Percentiles rank a stretch among this genome's conserved stretches.
phyloP scores from a whole-genome alignment of 2,329 filamentous ascomycete genomes.

The Cordyceps tenuipes region DNA sequence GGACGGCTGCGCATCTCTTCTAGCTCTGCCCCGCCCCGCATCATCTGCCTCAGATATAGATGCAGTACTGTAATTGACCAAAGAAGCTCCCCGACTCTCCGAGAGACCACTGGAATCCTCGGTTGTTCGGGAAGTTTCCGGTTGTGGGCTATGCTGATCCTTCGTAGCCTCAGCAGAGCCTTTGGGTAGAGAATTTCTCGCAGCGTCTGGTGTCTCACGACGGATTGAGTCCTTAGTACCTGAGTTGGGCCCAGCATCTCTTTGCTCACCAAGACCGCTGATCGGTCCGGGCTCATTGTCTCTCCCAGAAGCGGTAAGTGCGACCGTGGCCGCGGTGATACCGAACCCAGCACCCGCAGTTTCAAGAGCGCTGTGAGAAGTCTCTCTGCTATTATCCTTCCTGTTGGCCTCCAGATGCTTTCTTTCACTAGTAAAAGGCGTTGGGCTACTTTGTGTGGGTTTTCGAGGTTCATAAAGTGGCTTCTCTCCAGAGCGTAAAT shows the following conservation, averaged over 20 bases:
- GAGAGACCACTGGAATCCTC: not conserved
- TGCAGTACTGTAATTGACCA: constrained; percentile 27
- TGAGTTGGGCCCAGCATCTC: not conserved
- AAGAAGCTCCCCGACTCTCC: not conserved
- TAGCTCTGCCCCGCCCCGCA: constrained; percentile 26
- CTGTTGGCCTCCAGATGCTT: not conserved
- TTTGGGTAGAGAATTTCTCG: not conserved
- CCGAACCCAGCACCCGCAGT: constrained; percentile 41
- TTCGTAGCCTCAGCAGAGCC: not conserved
- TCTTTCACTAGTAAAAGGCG: not conserved
- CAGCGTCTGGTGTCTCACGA: not conserved
- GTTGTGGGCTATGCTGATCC: not conserved
- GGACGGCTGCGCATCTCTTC: constrained; percentile 31
- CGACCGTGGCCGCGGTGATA: constrained; percentile 40
- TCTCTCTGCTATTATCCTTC: not conserved
- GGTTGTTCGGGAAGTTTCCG: not conserved
- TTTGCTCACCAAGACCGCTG: not conserved
- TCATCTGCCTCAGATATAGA: constrained; percentile 35
- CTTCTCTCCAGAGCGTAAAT: not conserved
- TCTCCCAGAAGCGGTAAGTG: constrained; percentile 26
- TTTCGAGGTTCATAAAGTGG: constrained; percentile 19
- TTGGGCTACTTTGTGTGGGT: not conserved
- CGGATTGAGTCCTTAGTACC: not conserved
- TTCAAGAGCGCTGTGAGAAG: constrained; percentile 26
- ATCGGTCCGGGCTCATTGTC: constrained; percentile 21